phyloP scores from a whole-genome alignment of 2,329 filamentous ascomycete species.

The Stromatinia cepivora region DNA sequence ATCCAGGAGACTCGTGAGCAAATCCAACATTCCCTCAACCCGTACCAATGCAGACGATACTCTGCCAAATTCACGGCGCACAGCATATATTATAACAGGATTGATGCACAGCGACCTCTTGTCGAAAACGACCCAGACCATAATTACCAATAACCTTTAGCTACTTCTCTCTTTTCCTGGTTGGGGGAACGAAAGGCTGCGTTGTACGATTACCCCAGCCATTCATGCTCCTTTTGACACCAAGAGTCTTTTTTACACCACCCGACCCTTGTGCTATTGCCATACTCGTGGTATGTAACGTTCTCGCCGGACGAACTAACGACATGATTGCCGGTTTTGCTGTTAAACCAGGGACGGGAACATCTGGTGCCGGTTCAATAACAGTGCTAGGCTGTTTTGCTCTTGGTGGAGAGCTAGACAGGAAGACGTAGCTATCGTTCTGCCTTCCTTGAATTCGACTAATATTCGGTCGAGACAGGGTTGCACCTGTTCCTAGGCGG shows the following conservation, averaged over 20 bases:
- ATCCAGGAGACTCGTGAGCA: conserved; percentile 1
- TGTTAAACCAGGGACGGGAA: conserved; percentile 23
- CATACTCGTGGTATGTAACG: conserved; percentile 36
- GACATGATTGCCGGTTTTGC: conserved; percentile 32
- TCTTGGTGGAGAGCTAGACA: conserved; percentile 39
- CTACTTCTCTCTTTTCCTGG: conserved; percentile 28
- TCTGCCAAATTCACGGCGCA: not conserved
- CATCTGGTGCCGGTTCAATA: conserved; percentile 22
- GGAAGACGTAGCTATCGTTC: conserved; percentile 37
- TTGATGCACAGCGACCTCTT: not conserved
- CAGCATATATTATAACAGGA: not conserved
- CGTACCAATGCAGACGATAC: not conserved
- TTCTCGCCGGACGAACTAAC: conserved; percentile 33
- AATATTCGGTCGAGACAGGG: conserved; percentile 29
- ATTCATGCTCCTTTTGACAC: conserved; percentile 50
- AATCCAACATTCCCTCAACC: not conserved
- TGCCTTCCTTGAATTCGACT: conserved; percentile 24
- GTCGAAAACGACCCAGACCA: not conserved
- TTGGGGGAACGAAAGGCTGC: conserved; percentile 37
- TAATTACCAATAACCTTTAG: not conserved
- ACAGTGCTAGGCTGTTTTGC: conserved; percentile 23
- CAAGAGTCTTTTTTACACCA: conserved; percentile 48
- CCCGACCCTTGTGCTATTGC: conserved; percentile 25
- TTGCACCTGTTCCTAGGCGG: conserved; percentile 29
- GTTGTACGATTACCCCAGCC: conserved; percentile 45